Conservation (phyloP, 2,329 filamentous ascomycete species). For the Nectriaceae sp. region DNA sequence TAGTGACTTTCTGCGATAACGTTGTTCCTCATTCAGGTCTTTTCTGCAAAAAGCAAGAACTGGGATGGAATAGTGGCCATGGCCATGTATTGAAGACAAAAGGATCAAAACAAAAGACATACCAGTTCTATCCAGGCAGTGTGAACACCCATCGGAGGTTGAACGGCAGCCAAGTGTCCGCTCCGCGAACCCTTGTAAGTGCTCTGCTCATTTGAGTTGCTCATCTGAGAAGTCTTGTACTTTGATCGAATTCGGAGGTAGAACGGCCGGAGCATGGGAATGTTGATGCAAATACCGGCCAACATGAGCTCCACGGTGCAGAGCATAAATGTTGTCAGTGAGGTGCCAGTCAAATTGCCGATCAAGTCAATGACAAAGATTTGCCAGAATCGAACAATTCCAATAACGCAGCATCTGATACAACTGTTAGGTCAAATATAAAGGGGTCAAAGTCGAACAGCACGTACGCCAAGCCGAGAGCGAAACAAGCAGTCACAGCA, state of each 20-base stretch:
- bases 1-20: no score
- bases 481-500: constrained; percentile 24
- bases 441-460: no score
- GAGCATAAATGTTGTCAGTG: constrained; percentile 11
- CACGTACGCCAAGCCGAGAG: constrained; percentile 22
- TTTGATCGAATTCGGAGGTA: constrained; percentile 5
- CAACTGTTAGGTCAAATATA: no score
- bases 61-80: no score
- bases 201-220: neutral
- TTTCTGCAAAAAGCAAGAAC: no score
- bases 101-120: no score
- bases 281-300: constrained; percentile 14
- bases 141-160: no score
- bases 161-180: neutral
- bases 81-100: no score
- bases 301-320: constrained; percentile 14
- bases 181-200: neutral
- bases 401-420: constrained; percentile 4
- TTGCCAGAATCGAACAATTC: constrained; percentile 12
- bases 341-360: constrained; percentile 15
- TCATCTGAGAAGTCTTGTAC: constrained; percentile 1
- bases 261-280: constrained; percentile 17
- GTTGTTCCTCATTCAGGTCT: no score
- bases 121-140: no score
- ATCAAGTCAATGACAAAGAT: constrained; percentile 13